These are phyloP conservation scores for Primulina eburnea DNA, from an alignment of 257 asterid species.

Conservation along the genomic window DNA sequence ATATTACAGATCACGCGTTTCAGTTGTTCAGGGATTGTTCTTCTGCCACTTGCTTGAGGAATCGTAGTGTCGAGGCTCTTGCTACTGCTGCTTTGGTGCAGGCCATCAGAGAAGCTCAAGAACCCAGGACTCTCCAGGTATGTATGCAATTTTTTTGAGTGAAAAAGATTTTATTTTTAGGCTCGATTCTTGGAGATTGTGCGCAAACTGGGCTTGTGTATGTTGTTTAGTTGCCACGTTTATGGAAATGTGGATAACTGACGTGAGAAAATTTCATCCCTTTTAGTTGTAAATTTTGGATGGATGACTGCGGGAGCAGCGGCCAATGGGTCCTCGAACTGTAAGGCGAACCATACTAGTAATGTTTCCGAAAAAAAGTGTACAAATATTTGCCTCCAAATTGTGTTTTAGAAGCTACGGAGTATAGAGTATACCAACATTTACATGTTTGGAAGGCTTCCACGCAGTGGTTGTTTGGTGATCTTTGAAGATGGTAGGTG, in stretches of 20 bases:
- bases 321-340: too few relatives aligned
- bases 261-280: not conserved
- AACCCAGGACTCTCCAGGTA: conserved; percentile 97
- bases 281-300: not conserved
- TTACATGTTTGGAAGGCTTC: not conserved
- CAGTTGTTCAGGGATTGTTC: conserved; percentile 98
- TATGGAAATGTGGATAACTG: conserved; percentile 4
- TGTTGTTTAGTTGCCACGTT: not conserved
- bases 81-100: conserved; percentile 97
- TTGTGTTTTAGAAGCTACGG: not conserved
- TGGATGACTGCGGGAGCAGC: too few relatives aligned
- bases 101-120: conserved; percentile 96
- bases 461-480: not conserved
- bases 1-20: conserved; percentile 95
- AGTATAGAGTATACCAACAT: too few relatives aligned
- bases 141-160: not conserved
- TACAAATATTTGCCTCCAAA: not conserved
- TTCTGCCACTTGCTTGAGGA: conserved; percentile 89
- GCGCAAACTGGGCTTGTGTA: not conserved
- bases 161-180: not conserved
- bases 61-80: conserved; percentile 94
- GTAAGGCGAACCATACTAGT: not conserved
- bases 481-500: not conserved
- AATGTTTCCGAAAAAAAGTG: too few relatives aligned
- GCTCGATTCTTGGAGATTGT: not conserved